Percentiles rank a stretch among this genome's conserved stretches.
These are phyloP conservation scores for Aquilaria sinensis DNA, from an alignment of 345 rosid species.

Conservation along the genomic window DNA sequence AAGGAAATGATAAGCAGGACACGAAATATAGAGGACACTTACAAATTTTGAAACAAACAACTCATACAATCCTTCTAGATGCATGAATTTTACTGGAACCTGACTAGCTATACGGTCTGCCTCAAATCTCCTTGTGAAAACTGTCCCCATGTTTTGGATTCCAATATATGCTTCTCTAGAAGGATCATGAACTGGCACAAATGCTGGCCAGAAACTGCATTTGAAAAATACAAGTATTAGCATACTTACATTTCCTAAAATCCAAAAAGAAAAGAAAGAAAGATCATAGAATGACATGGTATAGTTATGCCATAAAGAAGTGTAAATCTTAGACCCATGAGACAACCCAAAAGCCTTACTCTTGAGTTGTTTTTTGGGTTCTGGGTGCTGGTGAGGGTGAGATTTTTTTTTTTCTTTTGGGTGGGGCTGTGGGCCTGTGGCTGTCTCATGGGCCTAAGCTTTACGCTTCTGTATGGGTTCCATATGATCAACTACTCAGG, in stretches of 20 bases:
- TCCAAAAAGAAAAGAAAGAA: not conserved
- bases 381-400: no score
- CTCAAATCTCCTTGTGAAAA: constrained; percentile 89
- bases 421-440: no score
- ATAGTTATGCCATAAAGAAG: no score
- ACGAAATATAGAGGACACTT: constrained; percentile 28
- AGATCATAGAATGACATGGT: not conserved
- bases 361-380: not conserved
- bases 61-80: constrained; percentile 90
- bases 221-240: constrained; percentile 7
- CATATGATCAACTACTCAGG: no score
- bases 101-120: constrained; percentile 89
- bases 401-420: no score
- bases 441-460: no score
- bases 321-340: no score
- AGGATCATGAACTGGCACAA: constrained; percentile 97
- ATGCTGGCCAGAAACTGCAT: constrained; percentile 90
- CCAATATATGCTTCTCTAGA: constrained; percentile 87
- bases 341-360: not conserved
- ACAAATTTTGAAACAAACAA: constrained; percentile 95
- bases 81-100: constrained; percentile 95
- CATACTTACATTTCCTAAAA: no score
- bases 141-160: constrained; percentile 88
- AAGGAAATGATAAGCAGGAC: not conserved
- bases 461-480: no score